A percentile compares a stretch with the other conserved stretches of the same genome.
Evolutionary conservation across 1,284 basidiomycete genomes (phyloP).

Genomic region (Irpex sp.): DNA sequence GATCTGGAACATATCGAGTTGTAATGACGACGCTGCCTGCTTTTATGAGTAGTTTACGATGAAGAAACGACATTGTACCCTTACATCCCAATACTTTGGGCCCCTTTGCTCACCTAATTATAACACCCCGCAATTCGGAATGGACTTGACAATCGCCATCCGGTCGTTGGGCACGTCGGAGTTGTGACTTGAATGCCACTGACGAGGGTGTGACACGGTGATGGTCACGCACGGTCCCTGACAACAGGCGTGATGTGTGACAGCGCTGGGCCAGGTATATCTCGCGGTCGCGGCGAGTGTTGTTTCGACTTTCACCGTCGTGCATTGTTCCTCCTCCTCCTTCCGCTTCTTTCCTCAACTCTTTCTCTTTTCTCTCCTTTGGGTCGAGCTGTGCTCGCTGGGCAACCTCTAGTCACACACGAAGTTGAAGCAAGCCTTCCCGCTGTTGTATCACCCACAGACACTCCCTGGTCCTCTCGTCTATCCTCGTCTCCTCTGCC

Average conservation of each 20-base stretch:
- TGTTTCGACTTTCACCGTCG: conserved; percentile 17
- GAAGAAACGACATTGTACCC: not conserved
- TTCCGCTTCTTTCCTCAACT: conserved; percentile 16
- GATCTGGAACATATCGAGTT: conserved; percentile 10
- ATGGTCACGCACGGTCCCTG: conserved; percentile 2
- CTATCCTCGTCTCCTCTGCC: conserved; percentile 9
- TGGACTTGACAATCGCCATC: not conserved
- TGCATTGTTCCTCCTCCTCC: conserved; percentile 20
- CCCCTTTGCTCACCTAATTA: not conserved
- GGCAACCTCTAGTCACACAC: conserved; percentile 22
- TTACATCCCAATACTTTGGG: not conserved
- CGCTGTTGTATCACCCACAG: conserved; percentile 19
- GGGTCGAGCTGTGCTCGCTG: conserved; percentile 56
- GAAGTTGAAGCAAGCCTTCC: conserved; percentile 23
- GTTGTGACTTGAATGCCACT: not conserved
- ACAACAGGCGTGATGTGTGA: conserved; percentile 12
- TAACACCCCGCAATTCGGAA: not conserved
- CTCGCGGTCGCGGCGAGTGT: not conserved
- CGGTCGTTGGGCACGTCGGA: not conserved
- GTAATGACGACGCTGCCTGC: not conserved
- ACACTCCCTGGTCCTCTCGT: conserved; percentile 18
- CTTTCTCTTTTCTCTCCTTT: conserved; percentile 17
- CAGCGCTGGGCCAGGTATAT: conserved; percentile 4
- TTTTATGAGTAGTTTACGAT: not conserved
- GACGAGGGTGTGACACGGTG: not conserved